Base-by-base conservation (phyloP, 108 stramenopile genomes). In the Pseudonitzschia pungens region DNA sequence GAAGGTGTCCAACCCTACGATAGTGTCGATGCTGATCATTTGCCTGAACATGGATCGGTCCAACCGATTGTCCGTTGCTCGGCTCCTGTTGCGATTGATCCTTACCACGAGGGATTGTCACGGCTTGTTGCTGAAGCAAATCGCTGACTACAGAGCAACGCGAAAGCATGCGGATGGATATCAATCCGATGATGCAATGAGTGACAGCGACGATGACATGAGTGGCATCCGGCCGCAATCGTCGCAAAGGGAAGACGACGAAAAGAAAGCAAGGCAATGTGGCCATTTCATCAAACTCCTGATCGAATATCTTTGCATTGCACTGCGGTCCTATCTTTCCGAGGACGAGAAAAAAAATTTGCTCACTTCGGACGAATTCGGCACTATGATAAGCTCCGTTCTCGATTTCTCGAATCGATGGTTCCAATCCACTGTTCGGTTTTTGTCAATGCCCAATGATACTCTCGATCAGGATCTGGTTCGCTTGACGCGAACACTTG, bases 11-110 rank as follows among this genome's bases (percentile, higher is more conserved):
- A 79, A 77, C 60, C 77, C 78, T 58, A 81, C 72, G 29, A 80
- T 76, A 51, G 55, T 86, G 42, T 69, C 82, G 12, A 86, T 86
- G 43, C 71, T 86, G 2, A 32, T 70, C 12, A 56, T 57, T 11
- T 86, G 85, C 63, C 45, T 78, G 42, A 72, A 71, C 18, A 59
- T 67, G 51, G 68, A 59, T 16, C 16, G 58, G 6, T 24, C 21
- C 24, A 50, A 68, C 42, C 11, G 58, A 28, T 51, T 45, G 18
- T 53, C 20, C 7, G 22, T 72, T 60, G 14, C 55, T 20, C 55
- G 62, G 45, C 67, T 78, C 18, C 57, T 78, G 2, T 2, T 53
- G 24, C 42, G 57, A 18, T 50, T 78, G 36, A 66, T 68, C 3
- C 65, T 78, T 4, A 27, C 77, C 0, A 66, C 71, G 12, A 63